These are phyloP conservation scores for Aulographum hederae DNA, from an alignment of 2,329 filamentous ascomycete species.

Conservation along the genomic window DNA sequence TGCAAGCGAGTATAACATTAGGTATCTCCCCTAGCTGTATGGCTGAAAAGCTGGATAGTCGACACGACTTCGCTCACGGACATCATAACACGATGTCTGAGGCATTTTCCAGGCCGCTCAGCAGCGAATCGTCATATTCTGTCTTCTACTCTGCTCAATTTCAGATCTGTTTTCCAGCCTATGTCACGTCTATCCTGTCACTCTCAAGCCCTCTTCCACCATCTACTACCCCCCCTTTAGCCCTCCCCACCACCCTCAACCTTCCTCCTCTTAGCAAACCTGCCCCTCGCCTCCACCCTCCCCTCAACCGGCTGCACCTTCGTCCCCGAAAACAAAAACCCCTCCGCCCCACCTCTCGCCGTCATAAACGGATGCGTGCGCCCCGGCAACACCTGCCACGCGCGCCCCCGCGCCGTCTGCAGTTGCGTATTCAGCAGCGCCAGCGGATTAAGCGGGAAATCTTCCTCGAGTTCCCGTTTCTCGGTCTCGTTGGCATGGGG, in stretches of 20 bases:
- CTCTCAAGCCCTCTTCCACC: too few species aligned
- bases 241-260: slow-evolving; percentile 3
- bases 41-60: too few species aligned
- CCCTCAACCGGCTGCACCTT: slow-evolving; percentile 65
- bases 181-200: too few species aligned
- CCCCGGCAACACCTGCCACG: slow-evolving; percentile 83
- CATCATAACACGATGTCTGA: too few species aligned
- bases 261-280: slow-evolving; percentile 50
- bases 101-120: too few species aligned
- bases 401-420: slow-evolving; percentile 60
- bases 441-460: slow-evolving; percentile 79
- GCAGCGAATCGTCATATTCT: too few species aligned
- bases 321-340: slow-evolving; percentile 74
- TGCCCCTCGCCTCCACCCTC: slow-evolving; percentile 66
- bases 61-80: too few species aligned
- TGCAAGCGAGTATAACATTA: too few species aligned
- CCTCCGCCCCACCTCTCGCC: slow-evolving; percentile 67
- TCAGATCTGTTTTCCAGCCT: too few species aligned
- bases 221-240: too few species aligned
- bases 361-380: slow-evolving; percentile 93
- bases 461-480: slow-evolving; percentile 24
- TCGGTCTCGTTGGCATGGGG: slow-evolving; percentile 7
- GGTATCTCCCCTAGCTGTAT: too few species aligned
- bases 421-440: slow-evolving; percentile 61
- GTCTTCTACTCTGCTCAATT: too few species aligned